phyloP scores from a whole-genome alignment of 2,329 filamentous ascomycete genomes.

The Penicillium thymicola region DNA sequence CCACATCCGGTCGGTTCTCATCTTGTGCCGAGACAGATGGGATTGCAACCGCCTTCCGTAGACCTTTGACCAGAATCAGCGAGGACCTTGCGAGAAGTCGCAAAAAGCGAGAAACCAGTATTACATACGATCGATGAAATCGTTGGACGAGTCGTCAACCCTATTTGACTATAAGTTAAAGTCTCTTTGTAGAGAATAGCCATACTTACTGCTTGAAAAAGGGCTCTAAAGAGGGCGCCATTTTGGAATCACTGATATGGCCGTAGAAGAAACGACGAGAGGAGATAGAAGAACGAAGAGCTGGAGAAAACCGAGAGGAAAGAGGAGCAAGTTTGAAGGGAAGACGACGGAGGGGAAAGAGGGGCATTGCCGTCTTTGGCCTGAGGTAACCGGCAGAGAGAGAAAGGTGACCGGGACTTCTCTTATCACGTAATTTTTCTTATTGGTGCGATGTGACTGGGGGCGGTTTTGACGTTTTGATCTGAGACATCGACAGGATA shows the following conservation, averaged over 20 bases:
- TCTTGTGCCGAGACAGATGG: conserved; percentile 93
- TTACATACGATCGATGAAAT: conserved; percentile 74
- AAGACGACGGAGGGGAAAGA: conserved; percentile 33
- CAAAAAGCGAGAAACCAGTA: background rate
- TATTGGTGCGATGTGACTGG: conserved; percentile 5
- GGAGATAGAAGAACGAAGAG: conserved; percentile 11
- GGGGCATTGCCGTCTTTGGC: conserved; percentile 29
- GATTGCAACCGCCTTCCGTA: conserved; percentile 90
- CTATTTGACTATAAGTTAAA: conserved; percentile 23
- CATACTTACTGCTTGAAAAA: conserved; percentile 74
- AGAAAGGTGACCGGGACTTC: conserved; percentile 6
- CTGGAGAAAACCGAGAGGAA: conserved; percentile 14
- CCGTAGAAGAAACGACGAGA: conserved; percentile 43
- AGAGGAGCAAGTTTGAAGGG: conserved; percentile 23
- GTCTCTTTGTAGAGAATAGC: background rate
- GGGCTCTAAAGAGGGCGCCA: conserved; percentile 85
- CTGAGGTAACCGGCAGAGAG: conserved; percentile 9
- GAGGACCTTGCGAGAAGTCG: background rate
- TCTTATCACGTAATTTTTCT: conserved; percentile 24
- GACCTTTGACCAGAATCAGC: conserved; percentile 41
- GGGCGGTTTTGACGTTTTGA: background rate
- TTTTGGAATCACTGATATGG: conserved; percentile 55
- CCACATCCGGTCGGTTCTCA: conserved; percentile 81
- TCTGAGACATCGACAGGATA: background rate
- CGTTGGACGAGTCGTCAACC: conserved; percentile 72